Evolutionary conservation across 305 asterid species (phyloP), one percentile per base, ranked within the genome.

Genomic region (Lippia alba): DNA sequence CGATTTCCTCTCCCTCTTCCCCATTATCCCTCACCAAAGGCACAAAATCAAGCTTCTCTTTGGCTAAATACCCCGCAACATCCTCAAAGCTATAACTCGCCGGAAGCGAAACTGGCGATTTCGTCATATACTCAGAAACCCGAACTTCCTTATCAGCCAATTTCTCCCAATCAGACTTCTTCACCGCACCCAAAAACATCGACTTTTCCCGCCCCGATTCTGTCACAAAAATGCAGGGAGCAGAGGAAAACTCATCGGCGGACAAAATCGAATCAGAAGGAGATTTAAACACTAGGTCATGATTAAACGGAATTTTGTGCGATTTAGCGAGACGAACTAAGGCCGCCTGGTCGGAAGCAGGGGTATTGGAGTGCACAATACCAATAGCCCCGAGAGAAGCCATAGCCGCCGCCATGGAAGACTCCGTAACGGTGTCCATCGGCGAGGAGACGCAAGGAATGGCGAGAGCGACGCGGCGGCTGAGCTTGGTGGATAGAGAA

Each of bases 361-460:
- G 68, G 73, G 70, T 88, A 76, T 94, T 94, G 66, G 90, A 92
- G 61, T 94, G 99, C 17, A 92, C 55, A 30, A 94, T 71, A n/a
- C 94, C 92, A 34, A 94, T 79, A 11, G 76, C 98, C 3, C 99
- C 98, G 0, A 94, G 81, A 8, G 96, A 84, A 55, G 99, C 96
- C 99, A 91, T 94, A 66, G 96, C 88, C 0, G 88, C 79, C 7
- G 99, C 94, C 99, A 94, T 94, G 56, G 96, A 87, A 46, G 96
- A 77, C 60, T 94, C 99, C 0, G 96, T 87, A 36, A 91, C 97
- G 16, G 99, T 94, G 71, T 94, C 99, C 98, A 91, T 91, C 0
- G 99, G 99, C 16, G 99, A 94, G 46, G 99, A 79, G 34, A 94
- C 91, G 72, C 96, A 94, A 0, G 99, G 97, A 8, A 86, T 79